Evolutionary conservation across 2,329 filamentous ascomycete genomes (phyloP), one percentile per base, ranked within the genome.

Genomic region (Penicillium psychrosexuale): DNA sequence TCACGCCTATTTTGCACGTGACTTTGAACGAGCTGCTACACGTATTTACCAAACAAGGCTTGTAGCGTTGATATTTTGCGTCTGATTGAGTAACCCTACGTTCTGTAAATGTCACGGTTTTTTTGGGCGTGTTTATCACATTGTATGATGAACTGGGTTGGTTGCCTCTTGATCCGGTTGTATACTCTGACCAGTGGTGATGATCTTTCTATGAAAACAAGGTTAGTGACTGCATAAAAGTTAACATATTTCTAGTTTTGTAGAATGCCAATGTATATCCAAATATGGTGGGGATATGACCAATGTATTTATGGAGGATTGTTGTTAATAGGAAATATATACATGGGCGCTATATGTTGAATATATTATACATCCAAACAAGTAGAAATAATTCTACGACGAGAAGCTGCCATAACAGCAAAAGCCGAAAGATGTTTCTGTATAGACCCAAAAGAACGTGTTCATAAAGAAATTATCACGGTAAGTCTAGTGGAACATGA

Each of bases 201-300:
- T 22, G 11, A 39, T 8, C 3, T 11, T 19, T 19, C 19, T 4
- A 17, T 8, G 5, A 11, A 19, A 22, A 44, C 12, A 22, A 22
- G 11, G 7, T 15, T 15, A 31, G 28, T 22, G 17, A 22, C 12
- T 19, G 1, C n/a, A 19, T 11, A 19, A n/a, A 15, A 15, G 11
- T n/a, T 7, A 12, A n/a, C 8, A 11, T 24, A 1, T 11, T 24
- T 4, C 8, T 4, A 8, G 8, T 3, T 2, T 33, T 11, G 17
- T n/a, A 8, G 5, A 12, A 11, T 17, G 0, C 1, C 3, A 33
- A 5, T 1, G n/a, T n/a, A n/a, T n/a, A n/a, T n/a, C n/a, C n/a
- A n/a, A n/a, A n/a, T n/a, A n/a, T n/a, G n/a, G n/a, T n/a, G n/a
- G n/a, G n/a, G n/a, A n/a, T n/a, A n/a, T 15, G 5, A 4, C 6